Evolutionary conservation across 495 filamentous ascomycete species (phyloP).

Genomic region (Rusavskia elegans): DNA sequence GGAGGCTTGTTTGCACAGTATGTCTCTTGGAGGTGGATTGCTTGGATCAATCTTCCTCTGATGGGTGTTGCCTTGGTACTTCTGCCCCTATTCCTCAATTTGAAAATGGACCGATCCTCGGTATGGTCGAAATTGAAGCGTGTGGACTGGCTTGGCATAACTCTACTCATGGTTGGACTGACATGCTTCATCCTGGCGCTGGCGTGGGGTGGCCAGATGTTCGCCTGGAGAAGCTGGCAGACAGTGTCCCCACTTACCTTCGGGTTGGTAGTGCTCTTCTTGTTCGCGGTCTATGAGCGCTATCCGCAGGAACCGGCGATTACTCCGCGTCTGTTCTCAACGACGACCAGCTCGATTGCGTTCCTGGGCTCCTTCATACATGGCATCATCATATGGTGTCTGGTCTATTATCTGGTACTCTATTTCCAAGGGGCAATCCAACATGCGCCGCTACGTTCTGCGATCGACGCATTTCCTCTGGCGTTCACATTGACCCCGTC

Average conservation of each 20-base stretch:
- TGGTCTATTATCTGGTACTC: too few species aligned
- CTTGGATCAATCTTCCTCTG: constrained; percentile 24
- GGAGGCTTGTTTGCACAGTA: constrained; percentile 27
- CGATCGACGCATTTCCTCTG: too few species aligned
- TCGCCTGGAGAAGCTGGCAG: constrained; percentile 30
- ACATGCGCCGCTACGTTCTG: too few species aligned
- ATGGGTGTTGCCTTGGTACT: constrained; percentile 7
- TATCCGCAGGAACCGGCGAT: constrained; percentile 22
- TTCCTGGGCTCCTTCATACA: constrained; percentile 30
- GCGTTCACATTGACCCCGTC: too few species aligned
- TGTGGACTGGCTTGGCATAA: constrained; percentile 22
- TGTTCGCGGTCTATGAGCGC: constrained; percentile 34
- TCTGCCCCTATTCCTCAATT: constrained; percentile 12
- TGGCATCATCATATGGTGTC: constrained; percentile 26
- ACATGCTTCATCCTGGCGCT: constrained; percentile 33
- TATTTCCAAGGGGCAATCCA: too few species aligned
- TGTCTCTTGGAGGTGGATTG: constrained; percentile 34
- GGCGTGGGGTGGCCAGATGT: constrained; percentile 35
- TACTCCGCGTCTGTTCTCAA: constrained; percentile 29
- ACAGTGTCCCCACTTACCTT: constrained; percentile 38
- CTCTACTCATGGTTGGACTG: constrained; percentile 20
- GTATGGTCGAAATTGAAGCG: constrained; percentile 12
- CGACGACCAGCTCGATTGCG: constrained; percentile 27
- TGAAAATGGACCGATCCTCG: constrained; percentile 1
- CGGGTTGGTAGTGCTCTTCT: constrained; percentile 27